These are phyloP conservation scores for Penicillium parvum DNA, from an alignment of 495 filamentous ascomycete species.

Conservation along the genomic window DNA sequence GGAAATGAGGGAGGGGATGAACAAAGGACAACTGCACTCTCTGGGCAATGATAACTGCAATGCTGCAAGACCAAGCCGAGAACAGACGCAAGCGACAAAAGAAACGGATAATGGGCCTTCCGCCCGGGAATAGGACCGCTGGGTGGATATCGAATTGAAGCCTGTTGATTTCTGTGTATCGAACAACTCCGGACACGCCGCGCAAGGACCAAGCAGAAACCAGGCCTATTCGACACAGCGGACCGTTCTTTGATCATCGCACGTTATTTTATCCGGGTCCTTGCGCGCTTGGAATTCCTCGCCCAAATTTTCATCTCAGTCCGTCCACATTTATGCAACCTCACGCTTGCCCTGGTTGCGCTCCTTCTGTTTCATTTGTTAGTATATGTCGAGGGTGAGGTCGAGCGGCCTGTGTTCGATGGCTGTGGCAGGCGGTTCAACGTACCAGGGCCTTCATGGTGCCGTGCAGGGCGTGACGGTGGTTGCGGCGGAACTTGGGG, in stretches of 20 bases:
- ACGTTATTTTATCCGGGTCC: conserved; percentile 38
- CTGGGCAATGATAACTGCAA: neutral
- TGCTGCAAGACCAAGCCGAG: neutral
- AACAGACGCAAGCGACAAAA: conserved; percentile 2
- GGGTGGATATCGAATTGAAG: conserved; percentile 31
- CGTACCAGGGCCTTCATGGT: conserved; percentile 96
- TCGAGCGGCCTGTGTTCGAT: neutral
- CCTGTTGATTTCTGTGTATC: conserved; percentile 33
- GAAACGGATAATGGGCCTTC: conserved; percentile 9
- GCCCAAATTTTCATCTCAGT: conserved; percentile 28
- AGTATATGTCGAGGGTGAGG: conserved; percentile 27
- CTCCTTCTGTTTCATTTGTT: conserved; percentile 74
- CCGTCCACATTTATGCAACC: conserved; percentile 61
- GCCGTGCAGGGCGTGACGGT: conserved; percentile 97
- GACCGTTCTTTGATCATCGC: conserved; percentile 33
- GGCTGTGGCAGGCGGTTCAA: conserved; percentile 20
- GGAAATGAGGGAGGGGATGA: conserved; percentile 11
- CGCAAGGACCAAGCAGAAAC: conserved; percentile 32
- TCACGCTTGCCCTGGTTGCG: conserved; percentile 94
- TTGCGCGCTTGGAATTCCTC: conserved; percentile 33
- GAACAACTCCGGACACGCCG: conserved; percentile 25
- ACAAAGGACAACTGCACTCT: too few species aligned
- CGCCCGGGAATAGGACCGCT: conserved; percentile 20
- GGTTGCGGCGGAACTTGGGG: conserved; percentile 99
- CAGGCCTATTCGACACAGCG: conserved; percentile 31